phyloP scores from a whole-genome alignment of 2,329 filamentous ascomycete species.

The Talaromyces sp. region DNA sequence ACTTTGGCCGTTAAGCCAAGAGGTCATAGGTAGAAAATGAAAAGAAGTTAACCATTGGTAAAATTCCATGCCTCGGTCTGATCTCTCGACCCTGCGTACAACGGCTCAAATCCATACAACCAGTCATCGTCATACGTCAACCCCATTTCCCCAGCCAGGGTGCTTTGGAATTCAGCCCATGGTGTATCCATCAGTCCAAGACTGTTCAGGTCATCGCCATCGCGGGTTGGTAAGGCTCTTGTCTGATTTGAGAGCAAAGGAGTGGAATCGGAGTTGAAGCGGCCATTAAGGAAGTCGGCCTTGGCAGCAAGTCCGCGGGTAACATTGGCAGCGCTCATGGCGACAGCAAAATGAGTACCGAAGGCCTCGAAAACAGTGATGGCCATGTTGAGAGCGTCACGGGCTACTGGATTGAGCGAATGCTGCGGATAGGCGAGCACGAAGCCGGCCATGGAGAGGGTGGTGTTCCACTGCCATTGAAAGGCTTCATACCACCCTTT shows the following conservation, averaged over 20 bases:
- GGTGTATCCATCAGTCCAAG: not conserved
- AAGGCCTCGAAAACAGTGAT: constrained; percentile 33
- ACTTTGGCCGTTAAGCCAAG: not conserved
- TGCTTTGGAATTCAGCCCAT: constrained; percentile 1
- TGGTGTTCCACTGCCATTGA: constrained; percentile 41
- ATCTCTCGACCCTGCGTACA: constrained; percentile 2
- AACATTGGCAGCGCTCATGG: constrained; percentile 27
- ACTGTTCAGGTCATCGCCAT: not conserved
- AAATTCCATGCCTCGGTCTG: constrained; percentile 4
- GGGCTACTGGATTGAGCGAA: constrained; percentile 21
- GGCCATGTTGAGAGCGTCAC: constrained; percentile 28
- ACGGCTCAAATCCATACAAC: constrained; percentile 4
- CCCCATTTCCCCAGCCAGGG: constrained; percentile 6
- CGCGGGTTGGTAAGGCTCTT: not conserved
- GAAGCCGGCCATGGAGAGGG: constrained; percentile 37
- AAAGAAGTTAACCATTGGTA: not conserved
- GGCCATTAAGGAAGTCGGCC: constrained; percentile 19
- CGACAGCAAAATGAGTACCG: constrained; percentile 28
- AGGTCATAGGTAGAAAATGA: not conserved
- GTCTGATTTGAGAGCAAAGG: not conserved
- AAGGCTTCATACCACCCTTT: constrained; percentile 36
- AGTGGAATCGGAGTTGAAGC: constrained; percentile 2
- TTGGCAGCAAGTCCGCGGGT: constrained; percentile 25
- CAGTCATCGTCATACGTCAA: constrained; percentile 7
- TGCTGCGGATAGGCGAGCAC: constrained; percentile 32